phyloP scores from a whole-genome alignment of 139 green algal species.

The Pycnococcus provasolii region DNA sequence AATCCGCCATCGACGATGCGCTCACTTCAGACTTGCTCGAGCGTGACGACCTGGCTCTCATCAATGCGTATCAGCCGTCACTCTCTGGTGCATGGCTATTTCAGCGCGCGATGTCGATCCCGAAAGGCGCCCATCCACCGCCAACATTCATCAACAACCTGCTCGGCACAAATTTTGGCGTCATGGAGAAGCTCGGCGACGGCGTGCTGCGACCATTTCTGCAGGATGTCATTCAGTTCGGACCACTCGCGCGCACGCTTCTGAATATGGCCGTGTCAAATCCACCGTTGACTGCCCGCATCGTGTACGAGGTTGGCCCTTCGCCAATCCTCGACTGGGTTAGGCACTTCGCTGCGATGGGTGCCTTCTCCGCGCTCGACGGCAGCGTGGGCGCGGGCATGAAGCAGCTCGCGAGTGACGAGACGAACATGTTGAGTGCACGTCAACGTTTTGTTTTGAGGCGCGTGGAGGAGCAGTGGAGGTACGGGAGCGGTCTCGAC shows the following conservation, averaged over 20 bases:
- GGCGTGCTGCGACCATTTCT: conserved; percentile 72
- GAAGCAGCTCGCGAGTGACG: not conserved
- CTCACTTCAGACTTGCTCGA: conserved; percentile 38
- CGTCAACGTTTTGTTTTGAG: conserved; percentile 3
- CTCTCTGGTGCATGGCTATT: conserved; percentile 61
- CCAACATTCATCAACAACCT: conserved; percentile 30
- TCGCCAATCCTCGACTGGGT: conserved; percentile 26
- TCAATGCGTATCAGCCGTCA: conserved; percentile 46
- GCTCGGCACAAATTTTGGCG: conserved; percentile 58
- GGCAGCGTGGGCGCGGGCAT: not conserved
- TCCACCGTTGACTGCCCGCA: conserved; percentile 11
- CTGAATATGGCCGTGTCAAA: conserved; percentile 12
- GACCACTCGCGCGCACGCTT: conserved; percentile 44
- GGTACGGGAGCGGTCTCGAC: conserved; percentile 11
- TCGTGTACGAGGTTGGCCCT: conserved; percentile 10
- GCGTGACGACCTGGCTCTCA: conserved; percentile 35
- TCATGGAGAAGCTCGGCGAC: conserved; percentile 61
- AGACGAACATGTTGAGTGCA: not conserved
- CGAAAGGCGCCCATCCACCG: conserved; percentile 1
- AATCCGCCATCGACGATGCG: conserved; percentile 18
- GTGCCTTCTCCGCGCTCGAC: conserved; percentile 1
- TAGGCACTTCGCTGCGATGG: conserved; percentile 20
- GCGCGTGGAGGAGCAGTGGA: not conserved
- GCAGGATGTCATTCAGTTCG: conserved; percentile 76
- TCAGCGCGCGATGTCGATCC: conserved; percentile 76